Percentiles rank a stretch among this genome's conserved stretches.
Conservation (phyloP, 2,329 filamentous ascomycete genomes). For the Alternaria consortialis region DNA sequence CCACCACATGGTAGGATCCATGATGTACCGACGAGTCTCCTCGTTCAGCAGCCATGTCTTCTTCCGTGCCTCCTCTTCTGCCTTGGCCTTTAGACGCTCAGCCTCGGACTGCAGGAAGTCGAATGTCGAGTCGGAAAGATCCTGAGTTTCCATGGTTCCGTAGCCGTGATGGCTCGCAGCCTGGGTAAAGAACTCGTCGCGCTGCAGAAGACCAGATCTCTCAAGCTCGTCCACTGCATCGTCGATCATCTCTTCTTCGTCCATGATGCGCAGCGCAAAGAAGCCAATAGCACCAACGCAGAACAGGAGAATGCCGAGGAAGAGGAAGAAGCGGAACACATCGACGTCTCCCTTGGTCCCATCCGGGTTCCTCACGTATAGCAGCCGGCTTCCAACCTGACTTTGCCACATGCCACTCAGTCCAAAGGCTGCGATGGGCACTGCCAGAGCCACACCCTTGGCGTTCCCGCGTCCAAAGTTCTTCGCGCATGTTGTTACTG, state of each 20-base stretch:
- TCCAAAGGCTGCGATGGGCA: slow-evolving; percentile 92
- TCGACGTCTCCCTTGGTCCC: slow-evolving; percentile 69
- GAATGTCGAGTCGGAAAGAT: slow-evolving; percentile 58
- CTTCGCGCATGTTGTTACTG: slow-evolving; percentile 96
- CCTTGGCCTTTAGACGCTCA: slow-evolving; percentile 56
- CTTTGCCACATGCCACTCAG: slow-evolving; percentile 96
- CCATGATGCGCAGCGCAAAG: slow-evolving; percentile 78
- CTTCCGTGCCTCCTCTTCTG: slow-evolving; percentile 70
- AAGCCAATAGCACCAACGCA: slow-evolving; percentile 76
- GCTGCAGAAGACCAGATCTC: slow-evolving; percentile 80
- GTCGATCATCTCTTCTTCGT: slow-evolving; percentile 87
- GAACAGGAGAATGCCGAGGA: slow-evolving; percentile 77
- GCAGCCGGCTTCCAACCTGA: slow-evolving; percentile 80
- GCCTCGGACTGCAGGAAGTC: slow-evolving; percentile 57
- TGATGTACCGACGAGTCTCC: slow-evolving; percentile 84
- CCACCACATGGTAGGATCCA: slow-evolving; percentile 94
- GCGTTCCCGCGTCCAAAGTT: slow-evolving; percentile 93
- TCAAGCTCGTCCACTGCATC: slow-evolving; percentile 92
- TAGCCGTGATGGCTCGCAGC: slow-evolving; percentile 66
- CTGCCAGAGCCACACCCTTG: slow-evolving; percentile 85
- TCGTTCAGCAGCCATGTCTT: slow-evolving; percentile 92
- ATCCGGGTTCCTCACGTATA: slow-evolving; percentile 73
- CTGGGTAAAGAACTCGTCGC: slow-evolving; percentile 75
- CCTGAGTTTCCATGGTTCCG: slow-evolving; percentile 65
- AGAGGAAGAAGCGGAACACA: slow-evolving; percentile 88